Percentiles rank a stretch among this genome's conserved stretches.
Conservation (phyloP, 2,329 filamentous ascomycete genomes). For the Sordariomycetes sp. region DNA sequence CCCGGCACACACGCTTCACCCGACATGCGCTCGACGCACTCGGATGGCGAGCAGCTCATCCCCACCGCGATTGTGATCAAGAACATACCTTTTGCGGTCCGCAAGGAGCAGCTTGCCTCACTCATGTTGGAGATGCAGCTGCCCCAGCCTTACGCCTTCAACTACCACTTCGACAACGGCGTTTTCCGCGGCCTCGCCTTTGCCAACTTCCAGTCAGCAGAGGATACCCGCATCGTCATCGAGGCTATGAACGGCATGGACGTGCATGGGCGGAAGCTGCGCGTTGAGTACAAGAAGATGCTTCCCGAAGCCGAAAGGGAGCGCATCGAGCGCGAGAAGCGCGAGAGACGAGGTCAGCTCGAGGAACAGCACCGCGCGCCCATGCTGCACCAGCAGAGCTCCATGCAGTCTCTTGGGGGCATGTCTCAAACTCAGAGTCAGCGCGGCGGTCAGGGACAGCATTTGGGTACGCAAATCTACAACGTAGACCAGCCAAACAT, state of each 20-base stretch:
- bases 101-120: conserved; percentile 88
- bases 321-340: conserved; percentile 92
- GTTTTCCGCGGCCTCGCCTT: conserved; percentile 95
- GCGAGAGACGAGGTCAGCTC: conserved; percentile 87
- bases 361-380: conserved; percentile 88
- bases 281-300: conserved; percentile 99
- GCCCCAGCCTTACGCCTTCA: conserved; percentile 95
- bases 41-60: conserved; percentile 77
- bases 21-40: conserved; percentile 28
- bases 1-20: conserved; percentile 27
- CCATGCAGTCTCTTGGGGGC: conserved; percentile 69
- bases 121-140: conserved; percentile 93
- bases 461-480: conserved; percentile 29
- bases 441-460: conserved; percentile 20
- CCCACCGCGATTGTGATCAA: conserved; percentile 98
- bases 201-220: conserved; percentile 93
- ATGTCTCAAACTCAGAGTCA: conserved; percentile 54
- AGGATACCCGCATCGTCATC: conserved; percentile 89
- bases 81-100: conserved; percentile 97
- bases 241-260: conserved; percentile 93
- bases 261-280: conserved; percentile 84
- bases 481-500: too few species aligned
- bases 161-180: conserved; percentile 98
- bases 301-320: conserved; percentile 88
- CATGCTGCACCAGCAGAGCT: conserved; percentile 74